phyloP scores from a whole-genome alignment of 176 grass and related monocot genomes.

The Pontederia paniculata region DNA sequence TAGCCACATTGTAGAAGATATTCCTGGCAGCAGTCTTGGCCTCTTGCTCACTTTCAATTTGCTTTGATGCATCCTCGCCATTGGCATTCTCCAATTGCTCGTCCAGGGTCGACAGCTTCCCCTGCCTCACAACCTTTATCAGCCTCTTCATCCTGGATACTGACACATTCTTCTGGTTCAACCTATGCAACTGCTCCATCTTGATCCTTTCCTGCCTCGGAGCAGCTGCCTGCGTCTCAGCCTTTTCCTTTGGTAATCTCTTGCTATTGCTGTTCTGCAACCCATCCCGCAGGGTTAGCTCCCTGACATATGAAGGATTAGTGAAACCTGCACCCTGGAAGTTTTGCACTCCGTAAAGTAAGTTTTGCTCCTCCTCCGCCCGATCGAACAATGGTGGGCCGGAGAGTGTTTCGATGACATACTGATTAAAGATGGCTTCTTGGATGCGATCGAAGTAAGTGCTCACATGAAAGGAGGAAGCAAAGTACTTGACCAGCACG shows the following conservation, averaged over 20 bases:
- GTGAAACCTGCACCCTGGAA: slow-evolving; percentile 49
- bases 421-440: slow-evolving; percentile 93
- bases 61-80: slow-evolving; percentile 28
- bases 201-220: slow-evolving; percentile 57
- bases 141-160: slow-evolving; percentile 95
- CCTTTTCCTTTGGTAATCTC: background rate
- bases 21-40: slow-evolving; percentile 83
- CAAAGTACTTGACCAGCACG: slow-evolving; percentile 83
- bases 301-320: slow-evolving; percentile 48
- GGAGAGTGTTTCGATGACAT: slow-evolving; percentile 86
- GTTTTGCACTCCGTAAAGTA: slow-evolving; percentile 57
- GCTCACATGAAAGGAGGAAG: slow-evolving; percentile 88
- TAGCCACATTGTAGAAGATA: slow-evolving; percentile 75
- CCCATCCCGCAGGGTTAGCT: slow-evolving; percentile 23
- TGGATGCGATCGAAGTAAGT: slow-evolving; percentile 97
- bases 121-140: slow-evolving; percentile 75
- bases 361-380: slow-evolving; percentile 31
- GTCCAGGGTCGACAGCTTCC: slow-evolving; percentile 65
- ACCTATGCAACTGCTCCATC: slow-evolving; percentile 72
- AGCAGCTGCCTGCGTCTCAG: slow-evolving; percentile 21
- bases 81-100: slow-evolving; percentile 34
- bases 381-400: slow-evolving; percentile 40
- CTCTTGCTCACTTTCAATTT: slow-evolving; percentile 82
- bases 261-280: background rate
- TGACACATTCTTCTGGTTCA: slow-evolving; percentile 87